Evolutionary conservation across 1,139 yeast species (phyloP).

Genomic region (Kluyveromyces sp.): DNA sequence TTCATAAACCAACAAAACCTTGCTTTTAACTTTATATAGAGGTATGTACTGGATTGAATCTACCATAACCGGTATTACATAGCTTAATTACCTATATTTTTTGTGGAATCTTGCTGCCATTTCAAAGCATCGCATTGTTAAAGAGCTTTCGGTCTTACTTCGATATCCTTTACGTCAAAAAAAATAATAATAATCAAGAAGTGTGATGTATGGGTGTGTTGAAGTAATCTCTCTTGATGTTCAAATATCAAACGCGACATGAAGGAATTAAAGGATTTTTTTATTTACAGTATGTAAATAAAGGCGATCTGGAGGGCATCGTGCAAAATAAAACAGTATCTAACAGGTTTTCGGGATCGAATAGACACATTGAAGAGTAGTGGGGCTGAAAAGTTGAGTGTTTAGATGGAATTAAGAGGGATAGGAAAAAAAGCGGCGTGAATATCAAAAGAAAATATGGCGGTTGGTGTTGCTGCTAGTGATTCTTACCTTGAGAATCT

Average conservation of each 20-base stretch:
- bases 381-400: neutral
- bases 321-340: neutral
- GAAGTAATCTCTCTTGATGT: neutral
- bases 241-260: neutral
- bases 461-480: neutral
- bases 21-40: too few species aligned
- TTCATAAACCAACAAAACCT: neutral
- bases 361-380: neutral
- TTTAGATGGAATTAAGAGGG: too few species aligned
- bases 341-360: neutral
- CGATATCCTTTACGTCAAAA: too few species aligned
- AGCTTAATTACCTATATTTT: too few species aligned
- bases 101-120: too few species aligned
- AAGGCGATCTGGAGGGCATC: neutral
- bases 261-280: neutral
- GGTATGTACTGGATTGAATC: too few species aligned
- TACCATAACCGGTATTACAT: too few species aligned
- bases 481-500: conserved; percentile 25
- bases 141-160: too few species aligned
- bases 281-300: neutral
- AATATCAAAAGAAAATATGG: too few species aligned
- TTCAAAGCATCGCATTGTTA: too few species aligned
- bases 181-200: neutral
- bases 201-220: conserved; percentile 4
- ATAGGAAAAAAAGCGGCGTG: too few species aligned